Evolutionary conservation across 2,329 filamentous ascomycete genomes (phyloP).

Genomic region (Neonectria magnoliae): DNA sequence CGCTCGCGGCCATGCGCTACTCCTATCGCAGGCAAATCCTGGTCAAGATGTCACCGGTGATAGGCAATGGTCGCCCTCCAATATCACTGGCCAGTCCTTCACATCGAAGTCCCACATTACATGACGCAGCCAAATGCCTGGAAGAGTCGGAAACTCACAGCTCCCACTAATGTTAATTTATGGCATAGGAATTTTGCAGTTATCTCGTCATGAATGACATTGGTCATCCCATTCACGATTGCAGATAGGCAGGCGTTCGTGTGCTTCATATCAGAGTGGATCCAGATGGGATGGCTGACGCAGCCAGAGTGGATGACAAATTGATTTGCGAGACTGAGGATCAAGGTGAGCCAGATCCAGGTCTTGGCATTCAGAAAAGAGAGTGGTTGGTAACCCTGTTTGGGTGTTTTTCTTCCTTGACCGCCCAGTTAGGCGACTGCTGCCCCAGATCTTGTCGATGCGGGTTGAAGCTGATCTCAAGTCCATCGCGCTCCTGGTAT

Average conservation of each 20-base stretch:
- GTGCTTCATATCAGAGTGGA: neutral
- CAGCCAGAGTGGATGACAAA: slow-evolving; percentile 7
- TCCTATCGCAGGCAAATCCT: slow-evolving; percentile 9
- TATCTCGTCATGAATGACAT: slow-evolving; percentile 9
- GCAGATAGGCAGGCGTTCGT: neutral
- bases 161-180: neutral
- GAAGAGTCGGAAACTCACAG: slow-evolving; percentile 18
- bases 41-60: neutral
- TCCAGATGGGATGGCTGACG: neutral
- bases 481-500: slow-evolving; percentile 8
- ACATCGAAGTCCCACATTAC: slow-evolving; percentile 8
- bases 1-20: neutral
- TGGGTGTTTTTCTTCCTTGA: neutral
- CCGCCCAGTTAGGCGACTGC: slow-evolving; percentile 15
- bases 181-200: slow-evolving; percentile 3
- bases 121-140: slow-evolving; percentile 20
- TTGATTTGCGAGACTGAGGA: neutral
- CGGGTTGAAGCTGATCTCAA: slow-evolving; percentile 15
- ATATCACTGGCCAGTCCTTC: slow-evolving; percentile 11
- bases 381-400: slow-evolving; percentile 14
- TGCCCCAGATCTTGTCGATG: slow-evolving; percentile 14
- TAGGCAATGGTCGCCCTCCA: slow-evolving; percentile 11
- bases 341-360: neutral
- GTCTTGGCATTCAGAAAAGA: neutral
- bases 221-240: neutral